Conservation (phyloP, 1,139 yeast genomes). For the Casaregolazyma suthepensis region DNA sequence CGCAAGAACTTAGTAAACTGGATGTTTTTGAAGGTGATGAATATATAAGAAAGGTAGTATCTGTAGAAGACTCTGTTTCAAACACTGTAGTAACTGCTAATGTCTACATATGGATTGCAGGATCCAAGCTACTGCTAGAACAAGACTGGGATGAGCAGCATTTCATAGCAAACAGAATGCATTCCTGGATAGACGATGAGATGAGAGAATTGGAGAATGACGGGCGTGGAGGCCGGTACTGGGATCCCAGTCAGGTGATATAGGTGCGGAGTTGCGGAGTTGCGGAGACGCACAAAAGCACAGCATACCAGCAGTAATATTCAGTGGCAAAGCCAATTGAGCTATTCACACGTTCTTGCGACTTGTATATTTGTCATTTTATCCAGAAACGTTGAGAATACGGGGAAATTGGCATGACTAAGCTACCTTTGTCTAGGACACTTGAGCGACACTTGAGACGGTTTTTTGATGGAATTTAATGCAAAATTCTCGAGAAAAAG, state of each 20-base stretch:
- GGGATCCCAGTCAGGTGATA: conserved; percentile 15
- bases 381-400: no score
- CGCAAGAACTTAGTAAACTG: conserved; percentile 20
- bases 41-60: conserved; percentile 23
- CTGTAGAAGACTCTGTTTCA: conserved; percentile 18
- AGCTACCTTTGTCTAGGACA: background rate
- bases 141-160: conserved; percentile 23
- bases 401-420: background rate
- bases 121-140: conserved; percentile 11
- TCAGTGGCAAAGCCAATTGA: background rate
- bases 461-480: background rate
- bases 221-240: conserved; percentile 18
- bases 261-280: background rate
- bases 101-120: conserved; percentile 26
- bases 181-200: conserved; percentile 25
- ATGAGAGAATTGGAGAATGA: conserved; percentile 13
- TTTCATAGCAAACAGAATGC: conserved; percentile 19
- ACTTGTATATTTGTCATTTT: background rate
- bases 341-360: background rate
- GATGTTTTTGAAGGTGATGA: conserved; percentile 33
- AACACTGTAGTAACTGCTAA: conserved; percentile 18
- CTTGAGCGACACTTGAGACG: background rate
- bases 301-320: background rate
- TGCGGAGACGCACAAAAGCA: background rate
- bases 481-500: background rate